phyloP scores from a whole-genome alignment of 257 asterid genomes.

The Primulina huaijiensis region DNA sequence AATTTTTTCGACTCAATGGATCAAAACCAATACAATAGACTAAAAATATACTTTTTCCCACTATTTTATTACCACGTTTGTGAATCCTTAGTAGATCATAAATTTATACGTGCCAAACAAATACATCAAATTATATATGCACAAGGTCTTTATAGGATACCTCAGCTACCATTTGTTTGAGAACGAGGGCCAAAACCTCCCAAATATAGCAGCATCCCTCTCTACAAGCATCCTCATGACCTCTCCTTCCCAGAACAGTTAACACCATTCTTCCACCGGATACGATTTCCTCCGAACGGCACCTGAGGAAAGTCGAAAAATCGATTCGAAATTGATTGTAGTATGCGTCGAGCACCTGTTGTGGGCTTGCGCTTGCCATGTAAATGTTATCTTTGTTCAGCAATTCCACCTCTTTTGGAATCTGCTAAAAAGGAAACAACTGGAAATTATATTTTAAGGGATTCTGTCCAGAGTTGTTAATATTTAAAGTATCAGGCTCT shows the following conservation, averaged over 20 bases:
- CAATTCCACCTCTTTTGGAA: constrained; percentile 39
- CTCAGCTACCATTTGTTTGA: constrained; percentile 49
- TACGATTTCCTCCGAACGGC: constrained; percentile 56
- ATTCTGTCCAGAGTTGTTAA: too few relatives aligned
- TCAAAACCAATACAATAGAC: too few relatives aligned
- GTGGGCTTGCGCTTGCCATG: constrained; percentile 43
- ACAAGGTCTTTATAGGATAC: constrained; percentile 6
- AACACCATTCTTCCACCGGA: constrained; percentile 64
- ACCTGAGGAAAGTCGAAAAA: constrained; percentile 44
- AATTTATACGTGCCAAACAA: background rate
- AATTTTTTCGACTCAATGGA: too few relatives aligned
- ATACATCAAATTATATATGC: too few relatives aligned
- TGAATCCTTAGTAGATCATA: too few relatives aligned
- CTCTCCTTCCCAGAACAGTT: constrained; percentile 57
- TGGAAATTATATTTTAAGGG: too few relatives aligned
- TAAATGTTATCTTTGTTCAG: constrained; percentile 47
- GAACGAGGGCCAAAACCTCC: constrained; percentile 54
- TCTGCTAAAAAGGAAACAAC: constrained; percentile 20
- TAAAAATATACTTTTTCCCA: too few relatives aligned
- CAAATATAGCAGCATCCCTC: constrained; percentile 59
- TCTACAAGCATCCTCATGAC: constrained; percentile 40
- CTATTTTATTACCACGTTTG: too few relatives aligned
- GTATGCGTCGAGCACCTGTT: constrained; percentile 47
- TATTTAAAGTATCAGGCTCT: too few relatives aligned
- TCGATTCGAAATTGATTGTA: constrained; percentile 49